Evolutionary conservation across 75 land plant species (phyloP).

Genomic region (Selaginella moellendorffii): DNA sequence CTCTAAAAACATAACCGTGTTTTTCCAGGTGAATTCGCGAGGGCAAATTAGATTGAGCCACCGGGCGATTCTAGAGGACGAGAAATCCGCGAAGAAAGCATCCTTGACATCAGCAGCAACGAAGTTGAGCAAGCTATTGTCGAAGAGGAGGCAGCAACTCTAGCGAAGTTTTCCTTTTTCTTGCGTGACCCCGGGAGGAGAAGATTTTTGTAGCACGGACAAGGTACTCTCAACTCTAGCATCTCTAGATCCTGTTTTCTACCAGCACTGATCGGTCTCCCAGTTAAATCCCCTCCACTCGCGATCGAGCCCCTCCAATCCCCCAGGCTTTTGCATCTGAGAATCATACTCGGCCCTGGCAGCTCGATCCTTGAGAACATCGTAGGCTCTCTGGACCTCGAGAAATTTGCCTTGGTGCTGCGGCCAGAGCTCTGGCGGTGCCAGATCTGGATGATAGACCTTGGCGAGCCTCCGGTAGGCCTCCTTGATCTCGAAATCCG

Average conservation of each 20-base stretch:
- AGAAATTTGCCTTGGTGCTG: conserved; percentile 4
- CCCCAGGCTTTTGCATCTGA: neutral
- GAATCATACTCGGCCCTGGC: conserved; percentile 3
- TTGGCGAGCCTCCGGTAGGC: neutral
- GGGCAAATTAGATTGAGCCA: conserved; percentile 87
- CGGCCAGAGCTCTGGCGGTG: neutral
- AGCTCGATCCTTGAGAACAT: neutral
- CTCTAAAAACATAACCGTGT: neutral
- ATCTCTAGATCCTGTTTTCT: no score
- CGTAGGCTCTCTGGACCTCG: conserved; percentile 5
- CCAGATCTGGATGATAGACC: conserved; percentile 6
- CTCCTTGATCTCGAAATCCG: conserved; percentile 3
- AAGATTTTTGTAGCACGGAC: no score
- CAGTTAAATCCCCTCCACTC: conserved; percentile 6
- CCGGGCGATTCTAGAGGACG: conserved; percentile 48
- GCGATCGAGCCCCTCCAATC: neutral
- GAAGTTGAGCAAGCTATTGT: no score
- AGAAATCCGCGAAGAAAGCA: conserved; percentile 18
- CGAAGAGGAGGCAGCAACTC: no score
- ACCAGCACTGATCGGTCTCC: conserved; percentile 12
- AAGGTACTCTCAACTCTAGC: no score
- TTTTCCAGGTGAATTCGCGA: conserved; percentile 60
- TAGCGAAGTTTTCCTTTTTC: no score
- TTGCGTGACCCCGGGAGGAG: no score
- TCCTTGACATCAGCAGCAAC: no score